Evolutionary conservation across 179 eudicot genomes (phyloP).

Genomic region (Camellia oleifera): DNA sequence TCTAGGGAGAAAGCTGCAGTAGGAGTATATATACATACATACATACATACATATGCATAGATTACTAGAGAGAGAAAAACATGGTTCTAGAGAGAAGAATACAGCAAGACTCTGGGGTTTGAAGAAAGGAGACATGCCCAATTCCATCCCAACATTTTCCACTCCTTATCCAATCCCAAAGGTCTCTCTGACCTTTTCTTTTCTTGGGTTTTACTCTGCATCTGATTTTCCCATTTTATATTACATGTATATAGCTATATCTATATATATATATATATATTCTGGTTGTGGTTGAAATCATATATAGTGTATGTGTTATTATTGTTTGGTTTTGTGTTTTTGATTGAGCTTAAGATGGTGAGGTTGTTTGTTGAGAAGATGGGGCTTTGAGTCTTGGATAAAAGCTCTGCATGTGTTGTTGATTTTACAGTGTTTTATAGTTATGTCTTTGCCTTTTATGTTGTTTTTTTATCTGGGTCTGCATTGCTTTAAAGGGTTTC

Average conservation of each 20-base stretch:
- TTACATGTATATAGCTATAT: not conserved
- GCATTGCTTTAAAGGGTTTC: constrained; percentile 10
- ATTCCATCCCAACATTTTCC: constrained; percentile 28
- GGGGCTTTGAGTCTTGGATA: constrained; percentile 6
- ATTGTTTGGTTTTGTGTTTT: not conserved
- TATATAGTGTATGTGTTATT: not conserved
- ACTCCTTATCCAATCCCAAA: constrained; percentile 20
- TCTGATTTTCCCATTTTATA: constrained; percentile 3
- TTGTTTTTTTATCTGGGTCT: not conserved
- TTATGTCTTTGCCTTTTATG: not conserved
- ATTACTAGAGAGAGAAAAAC: not conserved
- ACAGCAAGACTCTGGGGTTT: constrained; percentile 17
- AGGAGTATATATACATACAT: not conserved
- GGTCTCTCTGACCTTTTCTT: constrained; percentile 8
- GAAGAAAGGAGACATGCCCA: constrained; percentile 28
- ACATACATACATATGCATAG: not conserved
- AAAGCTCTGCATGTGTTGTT: constrained; percentile 16
- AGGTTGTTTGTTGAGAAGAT: not conserved
- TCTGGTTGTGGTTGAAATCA: not conserved
- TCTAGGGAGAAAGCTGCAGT: not conserved
- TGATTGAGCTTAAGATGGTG: constrained; percentile 6
- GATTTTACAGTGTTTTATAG: not conserved
- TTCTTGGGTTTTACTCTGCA: not conserved
- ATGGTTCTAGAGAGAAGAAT: constrained; percentile 8
- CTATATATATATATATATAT: not conserved